Conservation (phyloP, 31 red algal genomes). For the Pterothamnion heteromorphum region DNA sequence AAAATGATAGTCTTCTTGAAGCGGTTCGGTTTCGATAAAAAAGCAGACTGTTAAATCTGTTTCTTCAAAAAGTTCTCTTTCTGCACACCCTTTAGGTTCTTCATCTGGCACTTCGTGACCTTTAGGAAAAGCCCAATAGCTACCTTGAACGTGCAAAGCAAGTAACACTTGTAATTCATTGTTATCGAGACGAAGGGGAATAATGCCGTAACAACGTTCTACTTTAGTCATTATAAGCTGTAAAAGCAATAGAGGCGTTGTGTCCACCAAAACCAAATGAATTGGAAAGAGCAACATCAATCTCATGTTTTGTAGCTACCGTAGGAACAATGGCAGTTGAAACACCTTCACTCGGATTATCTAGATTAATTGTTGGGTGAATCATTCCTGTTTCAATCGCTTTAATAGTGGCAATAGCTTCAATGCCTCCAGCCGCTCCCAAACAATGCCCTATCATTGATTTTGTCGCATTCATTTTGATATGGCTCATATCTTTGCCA, state of each 20-base stretch:
- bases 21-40: too few species aligned
- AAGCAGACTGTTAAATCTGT: too few species aligned
- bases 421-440: slow-evolving; percentile 90
- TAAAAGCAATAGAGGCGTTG: slow-evolving; percentile 57
- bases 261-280: slow-evolving; percentile 99
- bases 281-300: slow-evolving; percentile 79
- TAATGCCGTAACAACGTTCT: too few species aligned
- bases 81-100: too few species aligned
- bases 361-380: slow-evolving; percentile 86
- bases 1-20: too few species aligned
- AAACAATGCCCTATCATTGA: slow-evolving; percentile 94
- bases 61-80: too few species aligned
- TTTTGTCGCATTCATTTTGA: slow-evolving; percentile 97
- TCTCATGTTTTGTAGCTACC: slow-evolving; percentile 60
- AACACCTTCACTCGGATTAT: slow-evolving; percentile 61
- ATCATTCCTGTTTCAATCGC: slow-evolving; percentile 85
- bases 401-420: slow-evolving; percentile 88
- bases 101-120: too few species aligned
- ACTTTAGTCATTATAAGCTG: too few species aligned
- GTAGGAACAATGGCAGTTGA: slow-evolving; percentile 84
- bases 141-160: too few species aligned
- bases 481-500: slow-evolving; percentile 55
- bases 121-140: too few species aligned
- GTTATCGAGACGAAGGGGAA: too few species aligned
- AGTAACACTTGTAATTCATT: too few species aligned